phyloP scores from a whole-genome alignment of 202 grass and related monocot genomes.

The Setaria viridis region DNA sequence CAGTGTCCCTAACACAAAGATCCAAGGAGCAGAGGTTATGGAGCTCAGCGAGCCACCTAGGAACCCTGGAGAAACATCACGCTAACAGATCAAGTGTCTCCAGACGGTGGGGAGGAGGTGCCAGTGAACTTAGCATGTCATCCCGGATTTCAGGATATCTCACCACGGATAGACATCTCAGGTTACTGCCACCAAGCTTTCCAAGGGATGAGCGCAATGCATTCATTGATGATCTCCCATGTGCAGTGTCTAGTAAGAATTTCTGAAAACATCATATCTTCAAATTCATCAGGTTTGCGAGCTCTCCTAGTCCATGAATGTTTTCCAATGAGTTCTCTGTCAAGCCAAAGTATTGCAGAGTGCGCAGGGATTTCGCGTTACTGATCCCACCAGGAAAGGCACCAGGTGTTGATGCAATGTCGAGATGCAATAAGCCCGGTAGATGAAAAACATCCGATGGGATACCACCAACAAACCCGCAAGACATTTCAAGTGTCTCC shows the following conservation, averaged over 20 bases:
- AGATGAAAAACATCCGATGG: conserved; percentile 42
- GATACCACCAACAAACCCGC: background rate
- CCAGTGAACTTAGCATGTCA: conserved; percentile 13
- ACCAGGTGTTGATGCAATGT: rapidly evolving
- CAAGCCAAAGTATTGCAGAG: conserved; percentile 28
- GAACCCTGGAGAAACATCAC: conserved; percentile 29
- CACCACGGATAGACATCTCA: conserved; percentile 10
- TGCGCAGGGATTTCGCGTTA: background rate
- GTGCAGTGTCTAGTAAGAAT: background rate
- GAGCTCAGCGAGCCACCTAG: conserved; percentile 27
- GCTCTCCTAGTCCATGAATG: conserved; percentile 15
- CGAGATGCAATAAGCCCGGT: conserved; percentile 29
- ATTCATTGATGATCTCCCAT: background rate
- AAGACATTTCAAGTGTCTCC: conserved; percentile 6
- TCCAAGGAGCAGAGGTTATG: conserved; percentile 22
- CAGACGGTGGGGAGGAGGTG: conserved; percentile 1
- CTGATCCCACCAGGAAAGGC: conserved; percentile 15
- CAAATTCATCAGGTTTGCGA: conserved; percentile 8
- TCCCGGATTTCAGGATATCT: conserved; percentile 32
- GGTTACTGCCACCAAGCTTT: conserved; percentile 26
- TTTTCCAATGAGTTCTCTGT: conserved; percentile 15
- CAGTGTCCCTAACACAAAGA: background rate
- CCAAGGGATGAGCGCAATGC: conserved; percentile 9
- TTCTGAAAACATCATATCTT: background rate
- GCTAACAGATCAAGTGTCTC: conserved; percentile 32